These are phyloP conservation scores for Macrophomina tecta DNA, from an alignment of 2,329 filamentous ascomycete species.

Conservation along the genomic window DNA sequence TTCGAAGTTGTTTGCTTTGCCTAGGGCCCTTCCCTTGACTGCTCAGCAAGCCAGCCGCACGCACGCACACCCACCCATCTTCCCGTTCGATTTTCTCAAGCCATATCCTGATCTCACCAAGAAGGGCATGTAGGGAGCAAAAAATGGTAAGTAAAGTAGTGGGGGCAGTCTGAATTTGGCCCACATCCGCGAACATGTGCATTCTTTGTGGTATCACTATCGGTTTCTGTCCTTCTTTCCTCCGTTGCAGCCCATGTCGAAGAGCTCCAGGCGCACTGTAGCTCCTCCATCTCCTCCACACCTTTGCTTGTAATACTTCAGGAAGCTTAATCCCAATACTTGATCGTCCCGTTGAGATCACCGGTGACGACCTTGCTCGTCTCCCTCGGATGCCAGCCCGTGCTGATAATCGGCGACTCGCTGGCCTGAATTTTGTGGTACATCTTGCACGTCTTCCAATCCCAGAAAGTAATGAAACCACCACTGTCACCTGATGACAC, in stretches of 20 bases:
- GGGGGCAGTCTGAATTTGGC: not conserved
- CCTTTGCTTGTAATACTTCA: too few relatives aligned
- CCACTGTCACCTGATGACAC: constrained; percentile 84
- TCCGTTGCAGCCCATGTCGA: not conserved
- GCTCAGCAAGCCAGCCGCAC: too few relatives aligned
- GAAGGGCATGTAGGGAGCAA: not conserved
- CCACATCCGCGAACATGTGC: not conserved
- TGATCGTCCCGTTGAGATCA: constrained; percentile 85
- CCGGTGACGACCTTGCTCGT: constrained; percentile 92
- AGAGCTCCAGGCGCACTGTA: too few relatives aligned
- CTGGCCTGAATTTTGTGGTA: constrained; percentile 92
- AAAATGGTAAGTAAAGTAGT: not conserved
- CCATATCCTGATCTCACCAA: too few relatives aligned
- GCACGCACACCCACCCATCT: too few relatives aligned
- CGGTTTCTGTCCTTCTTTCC: not conserved
- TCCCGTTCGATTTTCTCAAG: too few relatives aligned
- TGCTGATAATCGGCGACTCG: constrained; percentile 80
- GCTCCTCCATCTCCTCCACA: not conserved
- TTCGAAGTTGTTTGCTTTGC: constrained; percentile 9
- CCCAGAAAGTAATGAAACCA: constrained; percentile 95
- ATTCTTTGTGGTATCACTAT: constrained; percentile 6
- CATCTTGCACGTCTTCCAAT: constrained; percentile 99
- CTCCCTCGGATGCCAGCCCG: constrained; percentile 98
- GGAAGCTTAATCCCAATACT: constrained; percentile 81
- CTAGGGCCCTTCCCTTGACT: too few relatives aligned